Evolutionary conservation across 2,329 filamentous ascomycete species (phyloP).

Genomic region (Botrytis squamosa): DNA sequence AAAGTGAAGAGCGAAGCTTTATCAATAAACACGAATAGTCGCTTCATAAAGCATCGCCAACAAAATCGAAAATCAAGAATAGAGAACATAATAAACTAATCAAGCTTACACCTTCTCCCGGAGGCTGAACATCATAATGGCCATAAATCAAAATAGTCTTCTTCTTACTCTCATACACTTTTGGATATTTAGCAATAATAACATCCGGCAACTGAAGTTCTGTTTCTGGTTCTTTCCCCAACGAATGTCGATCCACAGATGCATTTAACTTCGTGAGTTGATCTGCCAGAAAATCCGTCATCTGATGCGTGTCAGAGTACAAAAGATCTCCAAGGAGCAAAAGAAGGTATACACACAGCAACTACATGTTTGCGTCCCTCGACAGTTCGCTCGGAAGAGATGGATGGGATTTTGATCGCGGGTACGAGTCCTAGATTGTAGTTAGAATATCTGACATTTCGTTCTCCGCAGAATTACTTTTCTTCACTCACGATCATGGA

Average conservation of each 20-base stretch:
- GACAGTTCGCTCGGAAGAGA: background rate
- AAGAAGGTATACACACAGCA: background rate
- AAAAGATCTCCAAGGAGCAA: too few species aligned
- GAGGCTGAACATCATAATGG: conserved; percentile 19
- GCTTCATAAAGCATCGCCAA: background rate
- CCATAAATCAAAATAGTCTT: conserved; percentile 19
- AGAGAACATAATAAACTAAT: background rate
- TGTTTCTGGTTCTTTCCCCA: background rate
- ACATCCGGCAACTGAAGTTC: background rate
- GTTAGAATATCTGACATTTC: background rate
- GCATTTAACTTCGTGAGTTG: background rate
- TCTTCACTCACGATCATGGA: background rate
- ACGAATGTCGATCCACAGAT: background rate
- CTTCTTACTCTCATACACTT: background rate
- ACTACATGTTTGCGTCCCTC: conserved; percentile 1
- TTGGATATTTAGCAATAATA: conserved; percentile 6
- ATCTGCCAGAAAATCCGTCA: background rate
- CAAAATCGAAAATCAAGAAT: background rate
- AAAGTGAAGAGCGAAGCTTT: too few species aligned
- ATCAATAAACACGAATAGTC: too few species aligned
- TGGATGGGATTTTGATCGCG: conserved; percentile 7
- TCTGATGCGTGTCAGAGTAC: background rate
- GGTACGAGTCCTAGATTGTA: background rate
- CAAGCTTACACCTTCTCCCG: background rate
- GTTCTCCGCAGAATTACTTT: background rate